Conservation (phyloP, 176 grass and related monocot species). For the Aegilops sharonensis region DNA sequence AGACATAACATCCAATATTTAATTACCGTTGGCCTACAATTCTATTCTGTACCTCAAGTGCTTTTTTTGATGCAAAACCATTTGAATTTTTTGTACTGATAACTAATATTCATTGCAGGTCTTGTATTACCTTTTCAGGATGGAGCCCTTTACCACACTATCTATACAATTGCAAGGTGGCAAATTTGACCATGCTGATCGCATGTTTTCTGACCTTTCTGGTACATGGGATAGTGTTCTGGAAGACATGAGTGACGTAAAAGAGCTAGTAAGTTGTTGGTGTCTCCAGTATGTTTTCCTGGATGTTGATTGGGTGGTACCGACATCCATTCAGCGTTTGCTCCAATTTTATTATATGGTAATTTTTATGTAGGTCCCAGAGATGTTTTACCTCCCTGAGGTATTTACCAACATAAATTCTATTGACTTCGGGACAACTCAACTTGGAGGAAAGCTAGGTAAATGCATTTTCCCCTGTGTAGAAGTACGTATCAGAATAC, state of each 20-base stretch:
- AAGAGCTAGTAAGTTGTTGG: constrained; percentile 83
- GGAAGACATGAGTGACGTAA: constrained; percentile 99
- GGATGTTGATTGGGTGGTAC: constrained; percentile 2
- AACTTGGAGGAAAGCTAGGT: constrained; percentile 97
- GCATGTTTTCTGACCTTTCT: constrained; percentile 91
- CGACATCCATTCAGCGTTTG: constrained; percentile 20
- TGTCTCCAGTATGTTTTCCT: constrained; percentile 19
- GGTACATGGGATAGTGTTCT: constrained; percentile 95
- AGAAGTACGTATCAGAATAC: constrained; percentile 9
- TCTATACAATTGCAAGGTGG: constrained; percentile 98
- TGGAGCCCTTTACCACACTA: constrained; percentile 96
- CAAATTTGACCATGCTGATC: constrained; percentile 99
- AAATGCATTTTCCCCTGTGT: constrained; percentile 22
- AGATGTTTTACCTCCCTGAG: constrained; percentile 99
- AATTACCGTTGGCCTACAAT: neutral
- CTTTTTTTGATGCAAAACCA: constrained; percentile 5
- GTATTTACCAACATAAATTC: constrained; percentile 82
- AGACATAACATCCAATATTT: constrained; percentile 21
- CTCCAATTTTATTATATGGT: constrained; percentile 31
- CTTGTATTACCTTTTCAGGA: constrained; percentile 95
- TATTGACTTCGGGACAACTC: constrained; percentile 92
- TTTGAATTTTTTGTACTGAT: constrained; percentile 30
- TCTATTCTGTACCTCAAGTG: constrained; percentile 1
- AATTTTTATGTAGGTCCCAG: constrained; percentile 73
- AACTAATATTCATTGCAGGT: constrained; percentile 65